Evolutionary conservation across 2,329 filamentous ascomycete species (phyloP).

Genomic region (Aspergillus sp.): DNA sequence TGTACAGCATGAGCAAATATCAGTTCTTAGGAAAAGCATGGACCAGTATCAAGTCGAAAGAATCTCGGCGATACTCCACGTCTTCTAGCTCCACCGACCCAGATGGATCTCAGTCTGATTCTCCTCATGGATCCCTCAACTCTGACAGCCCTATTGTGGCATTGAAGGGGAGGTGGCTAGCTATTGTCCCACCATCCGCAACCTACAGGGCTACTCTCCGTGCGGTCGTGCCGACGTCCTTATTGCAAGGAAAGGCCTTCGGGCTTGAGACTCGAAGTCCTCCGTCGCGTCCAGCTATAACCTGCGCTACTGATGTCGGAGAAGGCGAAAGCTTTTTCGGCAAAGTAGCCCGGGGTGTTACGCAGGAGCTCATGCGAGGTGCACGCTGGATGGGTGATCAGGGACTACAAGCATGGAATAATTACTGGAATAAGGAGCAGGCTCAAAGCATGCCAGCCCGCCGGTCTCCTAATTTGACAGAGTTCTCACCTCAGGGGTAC

Average conservation of each 20-base stretch:
- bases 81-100: conserved; percentile 49
- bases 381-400: conserved; percentile 54
- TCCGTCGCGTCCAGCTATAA: conserved; percentile 44
- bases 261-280: conserved; percentile 47
- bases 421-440: conserved; percentile 52
- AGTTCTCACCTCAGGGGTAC: conserved; percentile 34
- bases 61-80: conserved; percentile 47
- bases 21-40: conserved; percentile 85
- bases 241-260: conserved; percentile 39
- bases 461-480: conserved; percentile 32
- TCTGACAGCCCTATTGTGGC: conserved; percentile 45
- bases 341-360: conserved; percentile 51
- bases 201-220: conserved; percentile 43
- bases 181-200: conserved; percentile 45
- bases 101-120: conserved; percentile 45
- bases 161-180: conserved; percentile 50
- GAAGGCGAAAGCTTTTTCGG: conserved; percentile 51
- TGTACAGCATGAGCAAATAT: conserved; percentile 61
- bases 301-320: conserved; percentile 49
- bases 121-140: conserved; percentile 29
- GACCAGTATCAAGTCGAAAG: conserved; percentile 72
- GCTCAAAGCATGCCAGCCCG: conserved; percentile 29
- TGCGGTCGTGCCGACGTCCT: conserved; percentile 40
- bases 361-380: conserved; percentile 51
- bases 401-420: conserved; percentile 53